phyloP scores from a whole-genome alignment of 441 rosid genomes.

The Metrosideros polymorpha region DNA sequence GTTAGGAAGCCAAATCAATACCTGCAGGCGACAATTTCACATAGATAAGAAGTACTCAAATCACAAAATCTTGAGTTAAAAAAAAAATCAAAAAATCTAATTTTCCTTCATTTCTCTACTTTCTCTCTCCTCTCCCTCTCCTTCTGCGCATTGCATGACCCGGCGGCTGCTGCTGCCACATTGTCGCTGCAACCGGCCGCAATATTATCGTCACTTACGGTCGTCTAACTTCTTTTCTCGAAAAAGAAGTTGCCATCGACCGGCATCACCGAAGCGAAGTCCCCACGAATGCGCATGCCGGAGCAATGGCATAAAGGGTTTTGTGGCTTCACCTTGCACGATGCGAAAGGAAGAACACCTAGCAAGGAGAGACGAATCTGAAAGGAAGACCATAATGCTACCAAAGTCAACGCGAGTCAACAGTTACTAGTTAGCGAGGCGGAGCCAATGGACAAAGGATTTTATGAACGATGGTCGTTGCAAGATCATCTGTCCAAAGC shows the following conservation, averaged over 20 bases:
- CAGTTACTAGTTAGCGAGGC: neutral
- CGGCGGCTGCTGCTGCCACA: neutral
- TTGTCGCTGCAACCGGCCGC: fast-evolving
- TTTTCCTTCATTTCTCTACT: neutral
- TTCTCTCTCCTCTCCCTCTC: neutral
- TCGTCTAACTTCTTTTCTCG: fast-evolving
- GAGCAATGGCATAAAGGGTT: neutral
- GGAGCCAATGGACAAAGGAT: neutral
- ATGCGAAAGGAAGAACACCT: neutral
- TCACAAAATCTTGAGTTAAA: too few relatives aligned
- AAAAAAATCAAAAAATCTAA: too few relatives aligned
- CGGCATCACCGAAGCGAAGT: neutral
- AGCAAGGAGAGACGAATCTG: neutral
- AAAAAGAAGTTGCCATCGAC: neutral
- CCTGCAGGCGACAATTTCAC: neutral
- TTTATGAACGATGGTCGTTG: neutral
- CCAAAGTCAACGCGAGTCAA: neutral
- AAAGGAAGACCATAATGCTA: neutral
- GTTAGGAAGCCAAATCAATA: neutral
- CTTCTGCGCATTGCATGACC: too few relatives aligned
- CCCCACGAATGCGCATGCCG: neutral
- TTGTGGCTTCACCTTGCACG: neutral
- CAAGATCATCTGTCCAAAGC: neutral
- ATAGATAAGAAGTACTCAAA: too few relatives aligned
- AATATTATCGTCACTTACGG: neutral